A percentile compares a stretch with the other conserved stretches of the same genome.
These are phyloP conservation scores for Thalassiosira profunda DNA, from an alignment of 108 stramenopile genomes.

Conservation along the genomic window DNA sequence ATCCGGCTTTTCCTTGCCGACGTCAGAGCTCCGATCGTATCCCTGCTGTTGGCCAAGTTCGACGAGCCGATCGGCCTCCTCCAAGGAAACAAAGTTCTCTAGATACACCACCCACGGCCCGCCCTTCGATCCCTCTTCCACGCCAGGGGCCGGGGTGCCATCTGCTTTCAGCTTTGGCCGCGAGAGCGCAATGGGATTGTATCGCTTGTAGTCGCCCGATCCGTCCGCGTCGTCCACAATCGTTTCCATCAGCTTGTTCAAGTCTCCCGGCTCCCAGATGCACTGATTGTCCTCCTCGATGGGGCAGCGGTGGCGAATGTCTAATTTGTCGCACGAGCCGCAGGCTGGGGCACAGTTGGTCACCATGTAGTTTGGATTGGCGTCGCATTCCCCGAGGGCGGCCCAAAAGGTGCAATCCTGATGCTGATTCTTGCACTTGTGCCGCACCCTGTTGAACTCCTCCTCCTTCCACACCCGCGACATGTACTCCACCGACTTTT, in stretches of 20 bases:
- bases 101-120: slow-evolving; percentile 92
- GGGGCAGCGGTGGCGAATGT: slow-evolving; percentile 59
- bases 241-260: slow-evolving; percentile 69
- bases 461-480: slow-evolving; percentile 20
- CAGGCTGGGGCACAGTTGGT: slow-evolving; percentile 42
- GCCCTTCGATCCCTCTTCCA: too few species aligned
- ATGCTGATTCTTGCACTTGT: slow-evolving; percentile 33
- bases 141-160: slow-evolving; percentile 32
- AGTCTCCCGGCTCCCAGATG: slow-evolving; percentile 72
- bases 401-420: slow-evolving; percentile 56
- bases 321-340: slow-evolving; percentile 28
- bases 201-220: slow-evolving; percentile 54
- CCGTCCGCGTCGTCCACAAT: slow-evolving; percentile 73
- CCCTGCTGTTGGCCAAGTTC: slow-evolving; percentile 64
- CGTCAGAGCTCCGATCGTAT: slow-evolving; percentile 86
- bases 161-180: slow-evolving; percentile 44
- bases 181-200: slow-evolving; percentile 64
- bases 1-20: slow-evolving; percentile 67
- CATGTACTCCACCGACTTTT: slow-evolving; percentile 26
- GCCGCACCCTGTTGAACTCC: slow-evolving; percentile 10
- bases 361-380: slow-evolving; percentile 57
- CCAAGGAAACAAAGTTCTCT: slow-evolving; percentile 81
- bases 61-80: slow-evolving; percentile 78
- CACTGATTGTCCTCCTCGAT: slow-evolving; percentile 33
- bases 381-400: slow-evolving; percentile 47